phyloP scores from a whole-genome alignment of 305 asterid species.

The Solanum hybrid region DNA sequence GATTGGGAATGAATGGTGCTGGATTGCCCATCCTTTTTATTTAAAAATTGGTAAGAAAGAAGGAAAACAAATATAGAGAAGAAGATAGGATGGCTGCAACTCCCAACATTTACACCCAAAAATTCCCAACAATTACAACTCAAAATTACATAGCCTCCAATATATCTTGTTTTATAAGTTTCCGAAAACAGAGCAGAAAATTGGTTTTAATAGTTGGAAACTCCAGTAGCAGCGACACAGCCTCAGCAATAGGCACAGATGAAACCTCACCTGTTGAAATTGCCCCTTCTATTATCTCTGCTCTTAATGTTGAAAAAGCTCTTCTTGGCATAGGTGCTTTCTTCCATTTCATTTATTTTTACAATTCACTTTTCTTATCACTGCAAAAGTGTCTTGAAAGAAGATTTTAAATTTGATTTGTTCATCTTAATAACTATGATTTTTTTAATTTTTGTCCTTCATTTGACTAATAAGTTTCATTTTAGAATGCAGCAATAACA shows the following conservation, averaged over 20 bases:
- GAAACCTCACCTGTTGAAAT: neutral
- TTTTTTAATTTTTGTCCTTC: neutral
- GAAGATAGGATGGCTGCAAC: neutral
- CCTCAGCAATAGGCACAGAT: neutral
- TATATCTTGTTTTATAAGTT: neutral
- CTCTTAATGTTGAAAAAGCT: conserved; percentile 68
- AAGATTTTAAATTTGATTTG: neutral
- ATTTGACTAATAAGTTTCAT: conserved; percentile 7
- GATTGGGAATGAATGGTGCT: neutral
- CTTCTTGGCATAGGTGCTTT: conserved; percentile 60
- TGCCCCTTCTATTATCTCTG: conserved; percentile 47
- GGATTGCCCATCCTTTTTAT: neutral
- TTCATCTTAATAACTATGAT: no score
- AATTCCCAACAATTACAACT: neutral
- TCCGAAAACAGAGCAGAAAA: neutral
- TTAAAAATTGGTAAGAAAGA: neutral
- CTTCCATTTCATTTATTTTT: neutral
- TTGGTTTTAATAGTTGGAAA: neutral
- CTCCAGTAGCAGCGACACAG: conserved; percentile 6
- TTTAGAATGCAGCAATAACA: conserved; percentile 71
- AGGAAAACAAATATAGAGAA: neutral
- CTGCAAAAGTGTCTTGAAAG: no score
- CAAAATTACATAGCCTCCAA: neutral
- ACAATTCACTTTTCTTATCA: neutral
- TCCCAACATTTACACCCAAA: neutral